phyloP scores from a whole-genome alignment of 2,329 filamentous ascomycete genomes.

The Calonectria ilicicola region DNA sequence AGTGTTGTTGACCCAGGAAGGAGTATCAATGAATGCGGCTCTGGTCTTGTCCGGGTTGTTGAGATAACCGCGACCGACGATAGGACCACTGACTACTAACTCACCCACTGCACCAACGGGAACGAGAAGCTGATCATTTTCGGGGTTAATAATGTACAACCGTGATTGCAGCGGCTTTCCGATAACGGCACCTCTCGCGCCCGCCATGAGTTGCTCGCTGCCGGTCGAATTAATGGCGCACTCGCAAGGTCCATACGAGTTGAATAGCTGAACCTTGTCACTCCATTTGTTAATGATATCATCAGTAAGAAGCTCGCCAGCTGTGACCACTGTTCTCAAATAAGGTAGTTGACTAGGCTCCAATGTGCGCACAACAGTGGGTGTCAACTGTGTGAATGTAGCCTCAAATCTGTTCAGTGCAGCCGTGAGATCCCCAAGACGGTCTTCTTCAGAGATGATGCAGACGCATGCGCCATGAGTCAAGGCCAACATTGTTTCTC shows the following conservation, averaged over 20 bases:
- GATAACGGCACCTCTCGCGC: neutral
- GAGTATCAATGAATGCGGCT: neutral
- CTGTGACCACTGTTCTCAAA: neutral
- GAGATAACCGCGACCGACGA: neutral
- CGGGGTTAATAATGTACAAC: neutral
- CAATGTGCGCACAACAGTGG: neutral
- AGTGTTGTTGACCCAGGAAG: neutral
- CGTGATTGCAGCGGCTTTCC: neutral
- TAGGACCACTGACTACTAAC: neutral
- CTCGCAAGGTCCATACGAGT: neutral
- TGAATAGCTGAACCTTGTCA: neutral
- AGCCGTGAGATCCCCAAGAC: neutral
- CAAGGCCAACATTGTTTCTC: neutral
- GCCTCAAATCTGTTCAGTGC: neutral
- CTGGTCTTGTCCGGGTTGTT: neutral
- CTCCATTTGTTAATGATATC: neutral
- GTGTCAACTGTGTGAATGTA: neutral
- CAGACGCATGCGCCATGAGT: neutral
- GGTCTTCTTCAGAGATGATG: neutral
- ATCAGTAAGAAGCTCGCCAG: neutral
- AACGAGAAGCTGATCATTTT: neutral
- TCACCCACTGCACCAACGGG: neutral
- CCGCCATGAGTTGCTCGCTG: neutral
- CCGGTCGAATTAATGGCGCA: neutral
- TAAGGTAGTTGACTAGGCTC: neutral